Percentiles rank a stretch among this genome's conserved stretches.
Conservation (phyloP, 2,329 filamentous ascomycete species). For the Allantophomopsis cytisporea region DNA sequence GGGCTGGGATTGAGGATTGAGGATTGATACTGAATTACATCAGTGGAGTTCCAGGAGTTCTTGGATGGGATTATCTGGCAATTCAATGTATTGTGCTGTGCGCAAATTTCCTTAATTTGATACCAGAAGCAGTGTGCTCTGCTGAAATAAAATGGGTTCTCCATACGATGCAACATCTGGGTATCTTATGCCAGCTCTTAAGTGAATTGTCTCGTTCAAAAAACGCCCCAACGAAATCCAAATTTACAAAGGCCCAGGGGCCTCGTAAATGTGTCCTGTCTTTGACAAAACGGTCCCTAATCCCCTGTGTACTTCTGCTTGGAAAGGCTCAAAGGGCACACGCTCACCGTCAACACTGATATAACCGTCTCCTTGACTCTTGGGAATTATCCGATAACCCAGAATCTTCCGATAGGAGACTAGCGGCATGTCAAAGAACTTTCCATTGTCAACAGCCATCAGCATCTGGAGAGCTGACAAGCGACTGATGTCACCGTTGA, state of each 20-base stretch:
- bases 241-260: conserved; percentile 28
- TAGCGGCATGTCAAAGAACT: conserved; percentile 66
- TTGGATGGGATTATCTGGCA: too few species aligned
- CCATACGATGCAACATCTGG: not conserved
- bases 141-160: too few species aligned
- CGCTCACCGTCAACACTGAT: conserved; percentile 92
- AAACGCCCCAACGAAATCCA: conserved; percentile 3
- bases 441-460: conserved; percentile 55
- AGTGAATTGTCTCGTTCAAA: conserved; percentile 5
- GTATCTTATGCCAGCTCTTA: conserved; percentile 5
- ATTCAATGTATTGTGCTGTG: too few species aligned
- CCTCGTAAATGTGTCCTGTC: conserved; percentile 57
- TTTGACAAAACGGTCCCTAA: conserved; percentile 78
- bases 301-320: conserved; percentile 75
- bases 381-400: conserved; percentile 77
- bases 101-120: too few species aligned
- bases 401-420: conserved; percentile 74
- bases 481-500: conserved; percentile 62
- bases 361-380: conserved; percentile 57
- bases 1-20: conserved; percentile 18
- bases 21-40: conserved; percentile 8
- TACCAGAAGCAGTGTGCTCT: too few species aligned
- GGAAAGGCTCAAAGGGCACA: conserved; percentile 77
- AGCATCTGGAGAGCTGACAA: conserved; percentile 56
- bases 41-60: too few species aligned